Evolutionary conservation across 108 stramenopile genomes (phyloP), one percentile per base, ranked within the genome.

Genomic region (Cylindrotheca fusiformis): DNA sequence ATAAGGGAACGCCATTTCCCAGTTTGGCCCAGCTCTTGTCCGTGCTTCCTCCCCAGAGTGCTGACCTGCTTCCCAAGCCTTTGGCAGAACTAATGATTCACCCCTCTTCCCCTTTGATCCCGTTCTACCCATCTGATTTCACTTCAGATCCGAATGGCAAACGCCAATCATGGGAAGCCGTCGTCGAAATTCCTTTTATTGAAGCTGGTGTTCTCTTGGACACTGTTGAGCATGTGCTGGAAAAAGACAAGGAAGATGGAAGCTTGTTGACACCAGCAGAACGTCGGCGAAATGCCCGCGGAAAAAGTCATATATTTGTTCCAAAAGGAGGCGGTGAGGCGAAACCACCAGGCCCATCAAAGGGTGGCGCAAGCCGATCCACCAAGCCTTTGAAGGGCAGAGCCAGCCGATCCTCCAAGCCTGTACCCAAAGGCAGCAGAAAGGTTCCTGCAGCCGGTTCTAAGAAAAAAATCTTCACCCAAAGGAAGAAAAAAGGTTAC

Each of bases 121-220:
- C 90, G 6, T 97, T 76, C 63, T 99, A 96, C 77, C 97, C 97
- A 10, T 51, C 59, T 49, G 87, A 87, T 53, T 95, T 95, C 66
- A 68, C 63, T 2, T 69, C 81, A 12, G 94, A 95, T 70, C 72
- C 87, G 1, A 95, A 95, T 63, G 94, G 94, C 21, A 95, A 95
- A 62, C 69, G 89, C n/a, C 89, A 88, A 58, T 77, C 90, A 8
- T 99, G 98, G 98, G 95, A 98, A 68, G 96, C 95, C 26, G 91
- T 99, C 65, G 95, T 95, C 48, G 73, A 97, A 52, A 91, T 99
- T 52, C 98, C 98, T 44, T 99, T 99, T 70, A 97, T 99, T 61
- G 95, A 96, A 30, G 88, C 87, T 52, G 82, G 78, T 32, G 51
- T 80, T 24, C 59, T 99, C 32, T 71, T 96, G 24, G 76, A 82